Evolutionary conservation across 495 filamentous ascomycete genomes (phyloP), one percentile per base, ranked within the genome.

Genomic region (Neurospora sp.): DNA sequence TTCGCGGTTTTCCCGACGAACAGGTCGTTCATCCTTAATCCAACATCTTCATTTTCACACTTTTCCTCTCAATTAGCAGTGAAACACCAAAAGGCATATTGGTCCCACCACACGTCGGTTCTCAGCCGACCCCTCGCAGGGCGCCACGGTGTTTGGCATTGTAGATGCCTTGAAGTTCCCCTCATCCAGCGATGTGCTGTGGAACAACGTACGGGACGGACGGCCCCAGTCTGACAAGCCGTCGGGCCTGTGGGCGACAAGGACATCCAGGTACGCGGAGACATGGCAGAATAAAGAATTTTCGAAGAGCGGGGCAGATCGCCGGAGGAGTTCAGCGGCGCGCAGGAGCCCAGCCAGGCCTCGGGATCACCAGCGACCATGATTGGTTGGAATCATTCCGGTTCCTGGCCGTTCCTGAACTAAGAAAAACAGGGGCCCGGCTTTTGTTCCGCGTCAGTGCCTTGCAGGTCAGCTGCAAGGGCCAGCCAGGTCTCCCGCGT

Each of bases 391-490:
- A 70, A 12, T 71, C 37, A 59, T 69, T 69, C 75, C 74, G 76
- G 74, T 40, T 75, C 70, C 53, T 66, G 70, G 44, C 73, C 69
- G 70, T 68, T 70, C 75, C 66, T 68, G 75, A 74, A 69, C 40
- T 27, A 61, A 74, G 40, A 71, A 69, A 48, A 69, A 40, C 71
- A 72, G 71, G 71, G 70, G 31, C 39, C n/a, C 71, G 71, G 73
- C 27, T 69, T 44, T 69, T 68, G 27, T 70, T 68, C 73, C 73
- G 70, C 69, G 68, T 46, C 40, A 66, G 74, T 77, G 70, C 75
- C 75, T 75, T 77, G 75, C 75, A 77, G 74, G 46, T 42, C 46
- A 37, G 35, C 48, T 77, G 75, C 75, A 77, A 75, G 75, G 75
- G 75, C 75, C 75, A 73, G 27, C 75, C 75, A 73, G 27, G 42